Evolutionary conservation across 768 basidiomycete genomes (phyloP).

Genomic region (Lyophyllum decastes): DNA sequence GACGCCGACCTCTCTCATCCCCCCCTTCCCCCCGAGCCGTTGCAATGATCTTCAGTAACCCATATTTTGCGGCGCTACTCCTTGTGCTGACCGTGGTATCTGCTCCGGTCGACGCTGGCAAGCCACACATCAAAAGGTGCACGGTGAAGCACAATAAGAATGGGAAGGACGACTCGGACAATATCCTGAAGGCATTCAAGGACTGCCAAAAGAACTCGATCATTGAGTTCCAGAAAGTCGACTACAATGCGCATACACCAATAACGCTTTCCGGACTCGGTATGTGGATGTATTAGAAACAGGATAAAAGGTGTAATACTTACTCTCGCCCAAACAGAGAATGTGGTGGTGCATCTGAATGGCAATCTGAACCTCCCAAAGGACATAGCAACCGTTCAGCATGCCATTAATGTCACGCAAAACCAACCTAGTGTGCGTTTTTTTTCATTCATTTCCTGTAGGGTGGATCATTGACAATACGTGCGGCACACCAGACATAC

Average conservation of each 20-base stretch:
- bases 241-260: slow-evolving; percentile 39
- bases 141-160: slow-evolving; percentile 26
- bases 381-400: slow-evolving; percentile 43
- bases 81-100: slow-evolving; percentile 1
- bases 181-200: slow-evolving; percentile 35
- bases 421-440: slow-evolving; percentile 38
- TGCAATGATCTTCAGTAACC: slow-evolving; percentile 10
- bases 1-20: neutral
- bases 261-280: slow-evolving; percentile 33
- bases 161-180: slow-evolving; percentile 34
- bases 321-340: slow-evolving; percentile 22
- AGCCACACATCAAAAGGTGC: slow-evolving; percentile 21
- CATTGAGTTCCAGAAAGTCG: slow-evolving; percentile 34
- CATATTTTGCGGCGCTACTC: slow-evolving; percentile 5
- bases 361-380: slow-evolving; percentile 47
- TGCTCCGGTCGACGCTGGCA: neutral
- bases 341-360: slow-evolving; percentile 41
- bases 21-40: neutral
- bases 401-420: slow-evolving; percentile 34
- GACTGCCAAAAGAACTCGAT: slow-evolving; percentile 33
- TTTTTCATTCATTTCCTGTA: neutral
- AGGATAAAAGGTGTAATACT: neutral
- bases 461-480: neutral
- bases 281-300: slow-evolving; percentile 11
- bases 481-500: slow-evolving; percentile 27